A percentile compares a stretch with the other conserved stretches of the same genome.
Conservation (phyloP, 345 rosid genomes). For the Bretschneidera sinensis region DNA sequence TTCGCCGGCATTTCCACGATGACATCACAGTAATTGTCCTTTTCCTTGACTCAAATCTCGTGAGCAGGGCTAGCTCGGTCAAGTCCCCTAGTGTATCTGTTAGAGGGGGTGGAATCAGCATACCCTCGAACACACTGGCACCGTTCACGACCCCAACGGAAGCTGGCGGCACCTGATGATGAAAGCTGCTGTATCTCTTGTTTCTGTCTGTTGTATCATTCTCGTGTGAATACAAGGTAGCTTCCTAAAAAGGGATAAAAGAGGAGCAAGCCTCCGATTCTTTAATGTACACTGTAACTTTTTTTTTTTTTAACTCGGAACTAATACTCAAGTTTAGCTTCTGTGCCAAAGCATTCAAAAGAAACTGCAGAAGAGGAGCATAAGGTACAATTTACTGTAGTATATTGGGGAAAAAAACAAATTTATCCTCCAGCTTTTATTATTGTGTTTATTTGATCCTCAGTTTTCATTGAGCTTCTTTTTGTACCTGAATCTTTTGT, state of each 20-base stretch:
- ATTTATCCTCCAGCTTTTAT: too few relatives aligned
- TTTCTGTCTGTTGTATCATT: conserved; percentile 22
- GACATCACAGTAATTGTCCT: conserved; percentile 82
- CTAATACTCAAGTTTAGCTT: conserved; percentile 20
- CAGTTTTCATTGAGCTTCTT: too few relatives aligned
- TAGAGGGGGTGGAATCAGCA: conserved; percentile 66
- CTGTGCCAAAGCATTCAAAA: not conserved
- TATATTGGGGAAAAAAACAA: too few relatives aligned
- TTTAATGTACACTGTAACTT: conserved; percentile 51
- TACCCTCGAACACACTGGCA: conserved; percentile 52
- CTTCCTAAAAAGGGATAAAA: conserved; percentile 24
- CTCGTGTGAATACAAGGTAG: conserved; percentile 44
- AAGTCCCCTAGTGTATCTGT: conserved; percentile 43
- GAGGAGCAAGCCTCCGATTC: conserved; percentile 42
- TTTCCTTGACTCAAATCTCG: conserved; percentile 67
- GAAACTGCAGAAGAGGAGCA: not conserved
- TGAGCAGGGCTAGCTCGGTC: conserved; percentile 47
- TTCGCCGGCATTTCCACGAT: conserved; percentile 90
- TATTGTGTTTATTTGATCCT: too few relatives aligned
- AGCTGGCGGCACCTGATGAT: conserved; percentile 30
- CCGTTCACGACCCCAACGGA: conserved; percentile 50
- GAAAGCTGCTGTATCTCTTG: conserved; percentile 11
- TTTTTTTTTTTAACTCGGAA: conserved; percentile 23
- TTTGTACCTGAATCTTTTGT: too few relatives aligned
- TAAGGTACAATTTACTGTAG: not conserved